phyloP scores from a whole-genome alignment of 257 asterid genomes.

The Solanum peruvianum region DNA sequence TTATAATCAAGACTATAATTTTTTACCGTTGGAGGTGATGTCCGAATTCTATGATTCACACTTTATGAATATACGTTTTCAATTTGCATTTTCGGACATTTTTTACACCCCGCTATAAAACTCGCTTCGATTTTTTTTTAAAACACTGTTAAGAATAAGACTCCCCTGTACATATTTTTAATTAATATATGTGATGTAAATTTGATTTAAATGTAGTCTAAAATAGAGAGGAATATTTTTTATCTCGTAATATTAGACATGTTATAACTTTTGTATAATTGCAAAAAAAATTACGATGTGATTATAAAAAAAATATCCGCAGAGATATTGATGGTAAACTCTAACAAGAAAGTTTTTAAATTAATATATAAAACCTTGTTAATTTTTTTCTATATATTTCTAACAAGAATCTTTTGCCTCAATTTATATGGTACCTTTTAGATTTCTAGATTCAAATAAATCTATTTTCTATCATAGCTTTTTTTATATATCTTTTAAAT shows the following conservation, averaged over 20 bases:
- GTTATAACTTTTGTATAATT: rapidly evolving
- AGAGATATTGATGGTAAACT: too few relatives aligned
- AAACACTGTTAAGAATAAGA: background rate
- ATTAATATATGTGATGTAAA: background rate
- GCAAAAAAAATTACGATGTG: rapidly evolving
- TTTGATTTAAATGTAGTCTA: background rate
- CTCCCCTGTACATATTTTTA: background rate
- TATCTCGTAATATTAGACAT: background rate
- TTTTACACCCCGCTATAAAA: too few relatives aligned
- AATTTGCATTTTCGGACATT: too few relatives aligned
- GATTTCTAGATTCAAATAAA: rapidly evolving
- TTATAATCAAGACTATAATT: too few relatives aligned
- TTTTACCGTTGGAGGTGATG: too few relatives aligned
- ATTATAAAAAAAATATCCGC: too few relatives aligned
- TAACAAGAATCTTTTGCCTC: background rate
- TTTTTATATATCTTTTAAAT: too few relatives aligned
- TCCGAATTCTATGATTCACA: too few relatives aligned
- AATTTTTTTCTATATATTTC: background rate
- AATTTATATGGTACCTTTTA: too few relatives aligned
- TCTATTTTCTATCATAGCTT: too few relatives aligned
- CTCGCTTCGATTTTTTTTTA: too few relatives aligned
- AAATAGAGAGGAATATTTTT: background rate
- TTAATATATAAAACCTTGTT: background rate
- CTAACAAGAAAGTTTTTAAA: background rate
- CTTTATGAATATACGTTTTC: too few relatives aligned